These are phyloP conservation scores for Thermochaetoides thermophila DNA, from an alignment of 495 filamentous ascomycete genomes.

Conservation along the genomic window DNA sequence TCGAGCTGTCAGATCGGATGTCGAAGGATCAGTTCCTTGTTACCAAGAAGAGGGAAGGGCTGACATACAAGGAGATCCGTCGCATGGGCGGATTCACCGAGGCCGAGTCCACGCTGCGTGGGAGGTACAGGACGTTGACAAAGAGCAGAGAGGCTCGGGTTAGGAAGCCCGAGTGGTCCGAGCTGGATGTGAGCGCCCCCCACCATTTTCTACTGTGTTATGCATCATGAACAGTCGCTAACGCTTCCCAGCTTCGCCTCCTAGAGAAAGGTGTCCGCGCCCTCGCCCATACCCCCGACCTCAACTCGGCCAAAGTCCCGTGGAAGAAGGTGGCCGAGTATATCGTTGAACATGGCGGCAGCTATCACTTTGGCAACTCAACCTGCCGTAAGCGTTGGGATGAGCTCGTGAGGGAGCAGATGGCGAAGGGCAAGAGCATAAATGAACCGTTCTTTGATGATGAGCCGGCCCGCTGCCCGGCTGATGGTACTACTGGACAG, in stretches of 20 bases:
- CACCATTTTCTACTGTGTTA: constrained; percentile 2
- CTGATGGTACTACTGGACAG: too few species aligned
- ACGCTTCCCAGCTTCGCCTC: constrained; percentile 26
- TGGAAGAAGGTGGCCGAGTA: constrained; percentile 75
- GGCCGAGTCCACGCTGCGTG: constrained; percentile 78
- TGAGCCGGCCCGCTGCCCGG: too few species aligned
- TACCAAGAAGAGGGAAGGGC: constrained; percentile 42
- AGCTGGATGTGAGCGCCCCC: constrained; percentile 51
- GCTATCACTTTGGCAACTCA: constrained; percentile 72
- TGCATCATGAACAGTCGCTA: not conserved
- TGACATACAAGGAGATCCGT: constrained; percentile 73
- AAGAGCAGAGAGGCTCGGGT: constrained; percentile 61
- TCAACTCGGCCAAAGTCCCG: constrained; percentile 38
- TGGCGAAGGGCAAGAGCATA: constrained; percentile 4
- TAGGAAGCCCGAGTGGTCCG: constrained; percentile 63
- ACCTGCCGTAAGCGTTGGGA: constrained; percentile 83
- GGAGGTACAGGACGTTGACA: constrained; percentile 63
- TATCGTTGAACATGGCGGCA: constrained; percentile 55
- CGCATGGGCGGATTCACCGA: constrained; percentile 48
- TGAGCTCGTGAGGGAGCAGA: constrained; percentile 22
- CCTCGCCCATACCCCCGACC: constrained; percentile 13
- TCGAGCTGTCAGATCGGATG: constrained; percentile 7
- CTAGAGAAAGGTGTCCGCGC: constrained; percentile 33
- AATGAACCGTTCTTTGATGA: constrained; percentile 5
- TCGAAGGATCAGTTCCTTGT: constrained; percentile 51